Evolutionary conservation across 108 stramenopile genomes (phyloP).

Genomic region (Cyclotella atomus): DNA sequence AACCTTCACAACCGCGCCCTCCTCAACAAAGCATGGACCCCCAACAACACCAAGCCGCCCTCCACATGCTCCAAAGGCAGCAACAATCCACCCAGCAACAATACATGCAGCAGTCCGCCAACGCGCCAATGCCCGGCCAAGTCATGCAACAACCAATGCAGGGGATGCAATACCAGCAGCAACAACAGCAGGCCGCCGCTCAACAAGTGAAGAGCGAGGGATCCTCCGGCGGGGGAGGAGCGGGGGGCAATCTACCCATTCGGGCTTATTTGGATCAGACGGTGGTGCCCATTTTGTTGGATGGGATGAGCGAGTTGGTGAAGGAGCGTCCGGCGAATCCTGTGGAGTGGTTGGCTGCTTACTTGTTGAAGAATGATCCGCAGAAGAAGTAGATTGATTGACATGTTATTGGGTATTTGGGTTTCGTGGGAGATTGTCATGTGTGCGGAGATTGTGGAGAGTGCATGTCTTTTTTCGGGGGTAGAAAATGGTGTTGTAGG

Average conservation of each 20-base stretch:
- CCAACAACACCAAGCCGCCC: constrained; percentile 15
- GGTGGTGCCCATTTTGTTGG: constrained; percentile 97
- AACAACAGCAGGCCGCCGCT: constrained; percentile 9
- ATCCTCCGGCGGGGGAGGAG: not conserved
- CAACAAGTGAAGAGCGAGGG: constrained; percentile 1
- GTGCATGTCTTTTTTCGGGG: too few species aligned
- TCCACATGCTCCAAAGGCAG: not conserved
- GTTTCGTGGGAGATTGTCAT: too few species aligned
- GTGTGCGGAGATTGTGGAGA: too few species aligned
- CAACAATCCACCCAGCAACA: constrained; percentile 5
- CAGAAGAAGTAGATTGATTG: constrained; percentile 56
- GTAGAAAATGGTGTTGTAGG: too few species aligned
- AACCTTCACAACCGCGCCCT: too few species aligned
- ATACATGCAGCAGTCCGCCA: not conserved
- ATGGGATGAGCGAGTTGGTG: constrained; percentile 98
- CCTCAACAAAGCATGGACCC: constrained; percentile 1
- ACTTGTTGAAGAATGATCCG: constrained; percentile 96
- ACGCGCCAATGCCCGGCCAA: constrained; percentile 13
- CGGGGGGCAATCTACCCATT: constrained; percentile 80
- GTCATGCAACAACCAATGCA: constrained; percentile 11
- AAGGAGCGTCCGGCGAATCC: constrained; percentile 98
- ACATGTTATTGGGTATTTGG: not conserved
- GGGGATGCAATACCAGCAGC: constrained; percentile 1
- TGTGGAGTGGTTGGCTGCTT: constrained; percentile 96
- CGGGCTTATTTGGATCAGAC: constrained; percentile 99